phyloP scores from a whole-genome alignment of 164 flowering plant genomes.

The Akebia trifoliata region DNA sequence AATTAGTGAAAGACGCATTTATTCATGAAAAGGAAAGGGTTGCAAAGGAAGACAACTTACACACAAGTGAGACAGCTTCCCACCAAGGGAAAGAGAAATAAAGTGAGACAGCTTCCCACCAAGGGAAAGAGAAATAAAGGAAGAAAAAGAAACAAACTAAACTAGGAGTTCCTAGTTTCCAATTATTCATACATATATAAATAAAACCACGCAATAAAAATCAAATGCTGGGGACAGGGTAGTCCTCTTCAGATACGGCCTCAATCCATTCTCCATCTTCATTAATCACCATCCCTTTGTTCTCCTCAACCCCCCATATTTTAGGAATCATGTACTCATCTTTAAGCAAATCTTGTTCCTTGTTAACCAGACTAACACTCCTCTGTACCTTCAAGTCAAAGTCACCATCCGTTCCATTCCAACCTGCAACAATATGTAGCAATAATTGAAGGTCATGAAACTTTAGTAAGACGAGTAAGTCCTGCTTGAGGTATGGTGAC shows the following conservation, averaged over 20 bases:
- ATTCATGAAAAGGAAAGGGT: no score
- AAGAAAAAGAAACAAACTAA: no score
- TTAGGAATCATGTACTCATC: slow-evolving; percentile 61
- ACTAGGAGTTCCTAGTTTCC: no score
- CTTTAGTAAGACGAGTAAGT: slow-evolving; percentile 66
- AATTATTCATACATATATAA: no score
- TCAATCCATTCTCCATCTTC: slow-evolving; percentile 70
- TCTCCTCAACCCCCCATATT: slow-evolving; percentile 88
- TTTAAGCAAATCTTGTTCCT: slow-evolving; percentile 51
- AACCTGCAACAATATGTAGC: slow-evolving; percentile 71
- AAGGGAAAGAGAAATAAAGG: no score
- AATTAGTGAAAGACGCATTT: no score
- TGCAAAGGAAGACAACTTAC: no score
- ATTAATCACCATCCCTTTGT: slow-evolving; percentile 60
- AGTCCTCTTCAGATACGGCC: slow-evolving; percentile 58
- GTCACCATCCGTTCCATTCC: slow-evolving; percentile 56
- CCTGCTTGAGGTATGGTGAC: slow-evolving; percentile 57
- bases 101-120: no score
- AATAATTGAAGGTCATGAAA: slow-evolving; percentile 78
- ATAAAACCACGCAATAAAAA: not conserved
- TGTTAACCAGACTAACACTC: slow-evolving; percentile 70
- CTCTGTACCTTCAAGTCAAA: slow-evolving; percentile 58
- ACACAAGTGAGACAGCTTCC: no score
- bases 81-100: no score
- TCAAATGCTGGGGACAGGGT: slow-evolving; percentile 51